phyloP scores from a whole-genome alignment of 2,329 filamentous ascomycete species.

The Microdochium paspali region DNA sequence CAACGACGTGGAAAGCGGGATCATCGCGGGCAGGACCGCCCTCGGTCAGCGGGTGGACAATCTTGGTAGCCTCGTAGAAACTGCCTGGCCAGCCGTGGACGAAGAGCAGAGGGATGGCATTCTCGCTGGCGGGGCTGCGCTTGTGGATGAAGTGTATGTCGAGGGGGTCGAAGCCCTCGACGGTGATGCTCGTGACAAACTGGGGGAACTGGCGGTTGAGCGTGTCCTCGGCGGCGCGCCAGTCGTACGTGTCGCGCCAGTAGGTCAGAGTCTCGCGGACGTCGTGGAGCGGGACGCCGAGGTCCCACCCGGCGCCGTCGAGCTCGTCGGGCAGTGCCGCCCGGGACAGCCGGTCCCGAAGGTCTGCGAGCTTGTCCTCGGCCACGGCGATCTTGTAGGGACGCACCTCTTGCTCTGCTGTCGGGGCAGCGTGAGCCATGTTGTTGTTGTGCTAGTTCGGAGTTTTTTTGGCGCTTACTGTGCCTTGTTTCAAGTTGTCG shows the following conservation, averaged over 20 bases:
- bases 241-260: constrained; percentile 25
- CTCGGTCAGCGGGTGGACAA: constrained; percentile 39
- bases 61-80: constrained; percentile 56
- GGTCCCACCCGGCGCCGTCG: constrained; percentile 25
- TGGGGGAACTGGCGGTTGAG: constrained; percentile 23
- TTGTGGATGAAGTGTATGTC: constrained; percentile 28
- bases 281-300: constrained; percentile 24
- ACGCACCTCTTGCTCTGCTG: background rate
- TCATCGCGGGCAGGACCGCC: constrained; percentile 15
- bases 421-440: background rate
- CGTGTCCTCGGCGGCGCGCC: constrained; percentile 21
- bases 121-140: constrained; percentile 13
- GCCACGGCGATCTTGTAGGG: constrained; percentile 23
- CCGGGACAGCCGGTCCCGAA: constrained; percentile 22
- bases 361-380: constrained; percentile 18
- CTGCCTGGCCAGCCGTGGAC: constrained; percentile 49
- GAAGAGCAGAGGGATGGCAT: constrained; percentile 20
- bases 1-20: constrained; percentile 45
- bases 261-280: constrained; percentile 22
- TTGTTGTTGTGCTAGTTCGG: too few relatives aligned
- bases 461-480: background rate
- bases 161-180: constrained; percentile 24
- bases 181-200: constrained; percentile 23
- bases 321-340: constrained; percentile 28
- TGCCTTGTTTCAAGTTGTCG: background rate